Conservation (phyloP, 2,329 filamentous ascomycete species). For the Pseudovirgaria hyperparasitica region DNA sequence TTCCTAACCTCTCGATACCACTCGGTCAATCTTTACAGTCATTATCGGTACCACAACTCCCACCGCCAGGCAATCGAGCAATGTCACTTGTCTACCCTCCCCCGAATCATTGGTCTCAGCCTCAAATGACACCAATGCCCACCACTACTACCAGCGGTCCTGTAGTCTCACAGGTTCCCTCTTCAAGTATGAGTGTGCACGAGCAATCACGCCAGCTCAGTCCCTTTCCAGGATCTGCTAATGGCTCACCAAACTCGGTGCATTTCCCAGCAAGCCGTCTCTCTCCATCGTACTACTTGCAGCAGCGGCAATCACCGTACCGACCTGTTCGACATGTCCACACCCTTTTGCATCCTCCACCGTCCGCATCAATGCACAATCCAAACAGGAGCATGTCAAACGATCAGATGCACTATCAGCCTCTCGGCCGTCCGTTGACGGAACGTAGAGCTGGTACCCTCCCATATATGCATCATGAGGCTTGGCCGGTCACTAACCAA, state of each 20-base stretch:
- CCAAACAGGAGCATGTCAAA: conserved; percentile 29
- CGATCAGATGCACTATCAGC: conserved; percentile 40
- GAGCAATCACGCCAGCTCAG: conserved; percentile 37
- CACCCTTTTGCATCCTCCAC: conserved; percentile 79
- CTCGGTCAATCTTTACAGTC: conserved; percentile 22
- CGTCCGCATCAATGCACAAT: conserved; percentile 60
- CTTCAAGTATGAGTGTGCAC: no score
- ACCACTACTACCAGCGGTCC: conserved; percentile 46
- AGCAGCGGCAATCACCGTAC: conserved; percentile 84
- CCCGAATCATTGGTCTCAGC: conserved; percentile 34
- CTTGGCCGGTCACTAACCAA: conserved; percentile 24
- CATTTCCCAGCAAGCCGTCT: conserved; percentile 52
- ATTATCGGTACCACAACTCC: conserved; percentile 20
- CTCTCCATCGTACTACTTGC: conserved; percentile 78
- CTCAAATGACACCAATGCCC: conserved; percentile 38
- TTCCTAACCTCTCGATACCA: conserved; percentile 59
- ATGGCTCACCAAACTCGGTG: conserved; percentile 58
- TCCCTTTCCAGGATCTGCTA: conserved; percentile 40
- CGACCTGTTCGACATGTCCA: conserved; percentile 81
- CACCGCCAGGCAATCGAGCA: conserved; percentile 41
- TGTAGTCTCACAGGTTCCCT: no score
- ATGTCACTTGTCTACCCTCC: conserved; percentile 67
- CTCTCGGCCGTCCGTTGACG: conserved; percentile 32
- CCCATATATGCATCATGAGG: conserved; percentile 28
- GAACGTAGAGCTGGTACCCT: conserved; percentile 31